These are phyloP conservation scores for Mucor indicus DNA, from an alignment of 371 early-diverging fungal species.

Conservation along the genomic window DNA sequence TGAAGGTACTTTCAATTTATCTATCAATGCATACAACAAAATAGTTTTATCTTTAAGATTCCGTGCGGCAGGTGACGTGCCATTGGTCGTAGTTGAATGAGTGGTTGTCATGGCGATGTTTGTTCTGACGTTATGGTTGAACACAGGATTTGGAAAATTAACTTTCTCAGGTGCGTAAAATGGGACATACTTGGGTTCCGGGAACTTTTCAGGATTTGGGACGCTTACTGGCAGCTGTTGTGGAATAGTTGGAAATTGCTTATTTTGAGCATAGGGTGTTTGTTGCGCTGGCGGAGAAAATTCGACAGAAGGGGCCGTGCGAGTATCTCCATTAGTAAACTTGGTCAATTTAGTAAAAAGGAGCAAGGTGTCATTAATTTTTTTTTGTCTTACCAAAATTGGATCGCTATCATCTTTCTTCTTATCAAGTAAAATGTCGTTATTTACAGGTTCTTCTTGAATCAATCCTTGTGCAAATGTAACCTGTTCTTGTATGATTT, in stretches of 20 bases:
- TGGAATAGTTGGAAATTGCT: constrained; percentile 7
- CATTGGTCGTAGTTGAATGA: background rate
- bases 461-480: no score
- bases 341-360: no score
- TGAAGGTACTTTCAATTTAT: constrained; percentile 24
- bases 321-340: no score
- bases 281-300: constrained; percentile 33
- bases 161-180: constrained; percentile 21
- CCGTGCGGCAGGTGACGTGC: constrained; percentile 1
- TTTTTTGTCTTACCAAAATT: no score
- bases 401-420: no score
- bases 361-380: no score
- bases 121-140: constrained; percentile 8
- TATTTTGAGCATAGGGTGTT: no score
- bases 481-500: no score
- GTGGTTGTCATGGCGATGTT: background rate
- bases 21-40: constrained; percentile 27
- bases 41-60: constrained; percentile 29
- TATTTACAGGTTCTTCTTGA: no score
- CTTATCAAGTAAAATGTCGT: no score
- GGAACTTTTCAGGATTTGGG: constrained; percentile 23
- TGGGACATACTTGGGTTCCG: constrained; percentile 13
- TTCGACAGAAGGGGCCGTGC: constrained; percentile 2
- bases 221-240: constrained; percentile 8
- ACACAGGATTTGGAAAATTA: constrained; percentile 13